Evolutionary conservation across 2,329 filamentous ascomycete species (phyloP).

Genomic region (Chaetothyriales sp.): DNA sequence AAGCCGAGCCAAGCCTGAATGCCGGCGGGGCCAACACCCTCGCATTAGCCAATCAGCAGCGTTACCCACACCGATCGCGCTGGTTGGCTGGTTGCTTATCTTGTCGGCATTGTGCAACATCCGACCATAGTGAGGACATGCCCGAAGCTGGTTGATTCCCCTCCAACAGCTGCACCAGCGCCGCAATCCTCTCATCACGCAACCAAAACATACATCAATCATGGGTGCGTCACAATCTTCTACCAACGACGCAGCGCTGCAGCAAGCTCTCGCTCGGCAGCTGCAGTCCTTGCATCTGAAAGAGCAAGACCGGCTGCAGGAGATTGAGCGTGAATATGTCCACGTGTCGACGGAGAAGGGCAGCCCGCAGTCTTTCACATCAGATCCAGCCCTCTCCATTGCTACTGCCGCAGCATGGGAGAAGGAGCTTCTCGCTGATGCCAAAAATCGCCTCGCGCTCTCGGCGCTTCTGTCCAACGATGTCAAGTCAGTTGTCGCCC

Average conservation of each 20-base stretch:
- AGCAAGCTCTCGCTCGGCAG: constrained; percentile 28
- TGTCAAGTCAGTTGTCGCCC: constrained; percentile 52
- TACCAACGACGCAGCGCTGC: constrained; percentile 17
- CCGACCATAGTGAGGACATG: background rate
- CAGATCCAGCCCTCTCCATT: constrained; percentile 34
- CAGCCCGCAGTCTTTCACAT: constrained; percentile 18
- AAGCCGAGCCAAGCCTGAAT: no score
- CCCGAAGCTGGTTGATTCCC: background rate
- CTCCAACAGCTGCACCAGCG: background rate
- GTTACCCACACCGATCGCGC: background rate
- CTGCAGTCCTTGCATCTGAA: constrained; percentile 23
- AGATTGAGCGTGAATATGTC: constrained; percentile 39
- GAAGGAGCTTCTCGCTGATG: constrained; percentile 47
- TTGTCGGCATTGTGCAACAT: background rate
- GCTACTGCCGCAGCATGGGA: constrained; percentile 46
- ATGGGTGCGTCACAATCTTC: constrained; percentile 18
- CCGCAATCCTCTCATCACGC: background rate
- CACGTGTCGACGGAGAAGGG: constrained; percentile 36
- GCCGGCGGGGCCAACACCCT: no score
- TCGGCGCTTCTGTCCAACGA: constrained; percentile 57
- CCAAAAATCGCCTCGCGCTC: constrained; percentile 61
- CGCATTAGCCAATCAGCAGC: background rate
- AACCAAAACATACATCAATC: background rate
- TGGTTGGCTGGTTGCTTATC: background rate
- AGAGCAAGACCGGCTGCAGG: constrained; percentile 24